Percentiles rank a stretch among this genome's conserved stretches.
These are phyloP conservation scores for Termitomyces sp. DNA, from an alignment of 768 basidiomycete genomes.

Conservation along the genomic window DNA sequence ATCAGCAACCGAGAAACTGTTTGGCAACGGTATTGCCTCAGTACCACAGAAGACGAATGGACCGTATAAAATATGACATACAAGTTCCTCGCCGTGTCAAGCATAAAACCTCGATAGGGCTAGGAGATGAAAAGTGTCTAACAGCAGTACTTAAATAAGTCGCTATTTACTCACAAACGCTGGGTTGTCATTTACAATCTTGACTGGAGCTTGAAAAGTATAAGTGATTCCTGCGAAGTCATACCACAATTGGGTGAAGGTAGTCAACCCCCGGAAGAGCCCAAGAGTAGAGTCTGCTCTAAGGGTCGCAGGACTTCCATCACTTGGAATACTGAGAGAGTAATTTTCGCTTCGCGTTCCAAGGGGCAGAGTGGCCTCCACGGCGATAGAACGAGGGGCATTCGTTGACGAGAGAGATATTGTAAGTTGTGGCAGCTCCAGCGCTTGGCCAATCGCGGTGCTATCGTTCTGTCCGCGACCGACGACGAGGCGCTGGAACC, in stretches of 20 bases:
- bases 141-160: not conserved
- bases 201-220: conserved; percentile 47
- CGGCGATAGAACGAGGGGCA: conserved; percentile 38
- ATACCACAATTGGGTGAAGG: conserved; percentile 71
- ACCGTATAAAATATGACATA: conserved; percentile 24
- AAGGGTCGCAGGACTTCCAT: conserved; percentile 49
- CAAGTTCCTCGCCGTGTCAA: conserved; percentile 79
- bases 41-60: not conserved
- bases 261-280: conserved; percentile 67
- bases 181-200: conserved; percentile 53
- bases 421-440: conserved; percentile 34
- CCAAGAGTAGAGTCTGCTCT: conserved; percentile 62
- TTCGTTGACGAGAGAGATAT: conserved; percentile 29
- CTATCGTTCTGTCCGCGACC: conserved; percentile 51
- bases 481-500: conserved; percentile 52
- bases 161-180: conserved; percentile 45
- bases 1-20: conserved; percentile 56
- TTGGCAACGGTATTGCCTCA: not conserved
- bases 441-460: conserved; percentile 29
- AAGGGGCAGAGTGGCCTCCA: conserved; percentile 45
- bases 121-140: conserved; percentile 15
- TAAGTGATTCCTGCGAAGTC: conserved; percentile 41
- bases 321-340: conserved; percentile 44
- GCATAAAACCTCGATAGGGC: conserved; percentile 74
- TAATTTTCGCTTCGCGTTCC: conserved; percentile 55